A percentile compares a stretch with the other conserved stretches of the same genome.
Evolutionary conservation across 495 filamentous ascomycete species (phyloP).

Genomic region (Pseudotulostoma volvatum): DNA sequence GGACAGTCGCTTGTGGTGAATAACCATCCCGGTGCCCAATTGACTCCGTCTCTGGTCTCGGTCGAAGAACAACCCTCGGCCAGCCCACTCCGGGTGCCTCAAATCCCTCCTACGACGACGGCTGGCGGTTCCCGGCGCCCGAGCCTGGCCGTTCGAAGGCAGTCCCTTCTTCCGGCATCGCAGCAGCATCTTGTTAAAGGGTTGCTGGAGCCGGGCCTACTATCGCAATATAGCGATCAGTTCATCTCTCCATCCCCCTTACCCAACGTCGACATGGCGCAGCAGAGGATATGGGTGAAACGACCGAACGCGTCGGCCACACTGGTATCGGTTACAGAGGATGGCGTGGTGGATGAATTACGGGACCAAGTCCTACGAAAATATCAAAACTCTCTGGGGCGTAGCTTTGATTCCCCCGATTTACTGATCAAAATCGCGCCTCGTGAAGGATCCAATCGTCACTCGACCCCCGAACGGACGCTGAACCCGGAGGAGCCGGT

Average conservation of each 20-base stretch:
- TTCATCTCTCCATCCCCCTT: slow-evolving; percentile 8
- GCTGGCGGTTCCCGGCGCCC: slow-evolving; percentile 21
- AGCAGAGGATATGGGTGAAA: slow-evolving; percentile 88
- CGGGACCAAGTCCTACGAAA: slow-evolving; percentile 84
- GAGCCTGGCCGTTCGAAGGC: slow-evolving; percentile 27
- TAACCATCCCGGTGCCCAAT: slow-evolving; percentile 11
- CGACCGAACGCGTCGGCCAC: slow-evolving; percentile 73
- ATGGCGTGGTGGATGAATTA: slow-evolving; percentile 88
- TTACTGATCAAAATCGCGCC: slow-evolving; percentile 48
- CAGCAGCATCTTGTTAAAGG: slow-evolving; percentile 29
- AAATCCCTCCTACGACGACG: slow-evolving; percentile 5
- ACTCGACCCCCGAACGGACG: slow-evolving; percentile 41
- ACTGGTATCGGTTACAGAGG: slow-evolving; percentile 65
- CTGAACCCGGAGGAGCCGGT: slow-evolving; percentile 83
- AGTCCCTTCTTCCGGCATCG: slow-evolving; percentile 33
- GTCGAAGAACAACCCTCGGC: slow-evolving; percentile 14
- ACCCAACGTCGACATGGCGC: slow-evolving; percentile 19
- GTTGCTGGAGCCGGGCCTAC: slow-evolving; percentile 20
- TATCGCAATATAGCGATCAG: slow-evolving; percentile 13
- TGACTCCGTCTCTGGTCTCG: slow-evolving; percentile 19
- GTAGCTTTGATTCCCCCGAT: slow-evolving; percentile 79
- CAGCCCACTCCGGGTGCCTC: slow-evolving; percentile 9
- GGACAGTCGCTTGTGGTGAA: slow-evolving; percentile 4
- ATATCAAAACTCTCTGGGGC: slow-evolving; percentile 83
- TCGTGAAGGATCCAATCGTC: slow-evolving; percentile 30